Evolutionary conservation across 306 rosid species (phyloP).

Genomic region (Prunus dulcis): DNA sequence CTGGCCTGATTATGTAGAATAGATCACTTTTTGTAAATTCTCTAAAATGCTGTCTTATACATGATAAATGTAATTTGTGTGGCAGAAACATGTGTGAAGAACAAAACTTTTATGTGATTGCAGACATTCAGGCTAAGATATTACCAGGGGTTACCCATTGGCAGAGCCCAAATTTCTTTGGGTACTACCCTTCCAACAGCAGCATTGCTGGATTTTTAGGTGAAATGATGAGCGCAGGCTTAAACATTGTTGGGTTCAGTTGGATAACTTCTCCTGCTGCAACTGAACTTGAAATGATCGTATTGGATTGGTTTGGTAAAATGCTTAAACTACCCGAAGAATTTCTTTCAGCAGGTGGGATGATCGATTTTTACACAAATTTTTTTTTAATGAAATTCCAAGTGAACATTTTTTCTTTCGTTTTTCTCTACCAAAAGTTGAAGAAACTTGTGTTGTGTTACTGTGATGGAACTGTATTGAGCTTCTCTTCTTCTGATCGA

Average conservation of each 20-base stretch:
- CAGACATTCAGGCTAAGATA: constrained; percentile 82
- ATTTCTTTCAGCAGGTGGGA: constrained; percentile 71
- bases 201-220: constrained; percentile 94
- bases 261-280: constrained; percentile 98
- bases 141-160: constrained; percentile 97
- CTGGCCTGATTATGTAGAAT: background rate
- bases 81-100: constrained; percentile 28
- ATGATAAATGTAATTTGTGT: background rate
- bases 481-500: constrained; percentile 21
- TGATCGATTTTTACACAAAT: background rate
- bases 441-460: background rate
- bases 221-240: constrained; percentile 96
- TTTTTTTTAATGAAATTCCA: background rate
- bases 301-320: constrained; percentile 92
- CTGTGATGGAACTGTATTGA: background rate
- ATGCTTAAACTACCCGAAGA: constrained; percentile 55
- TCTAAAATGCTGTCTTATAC: background rate
- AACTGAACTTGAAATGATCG: constrained; percentile 86
- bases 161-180: constrained; percentile 97
- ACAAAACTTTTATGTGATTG: constrained; percentile 16
- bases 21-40: background rate
- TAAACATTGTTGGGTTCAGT: constrained; percentile 89
- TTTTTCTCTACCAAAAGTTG: background rate
- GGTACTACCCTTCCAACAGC: constrained; percentile 88
- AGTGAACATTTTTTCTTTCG: background rate